Evolutionary conservation across 2,329 filamentous ascomycete species (phyloP), one percentile per base, ranked within the genome.

Genomic region (Trichophyton benhamiae): DNA sequence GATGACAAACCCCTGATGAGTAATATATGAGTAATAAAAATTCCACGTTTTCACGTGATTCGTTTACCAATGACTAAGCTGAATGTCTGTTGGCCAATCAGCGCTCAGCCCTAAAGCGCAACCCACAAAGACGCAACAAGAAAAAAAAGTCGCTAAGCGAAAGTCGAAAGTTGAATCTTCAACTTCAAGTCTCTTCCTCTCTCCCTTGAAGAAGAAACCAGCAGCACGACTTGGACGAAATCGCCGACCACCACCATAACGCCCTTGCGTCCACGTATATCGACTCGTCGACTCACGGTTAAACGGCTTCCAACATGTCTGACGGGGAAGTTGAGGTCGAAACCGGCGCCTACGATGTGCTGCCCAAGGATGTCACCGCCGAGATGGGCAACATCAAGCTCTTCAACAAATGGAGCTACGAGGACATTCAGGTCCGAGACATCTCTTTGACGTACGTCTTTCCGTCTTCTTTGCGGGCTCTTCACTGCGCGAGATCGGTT

Each of bases 351-450:
- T 88, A 85, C 81, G 80, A 84, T 76, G 85, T 91, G 77, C 88
- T 96, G 71, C 91, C 92, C 80, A 96, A 95, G 87, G 91, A 96
- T 70, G 87, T 95, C 76, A 82, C 85, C 74, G 83, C 86, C 74
- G 89, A 95, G 82, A 86, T 94, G 80, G 91, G 91, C 80, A 87
- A 83, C 81, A 84, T 94, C 79, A 95, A 95, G 87, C 85, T 96
- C 74, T 95, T 96, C 86, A 95, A 94, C 87, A 95, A 95, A 82
- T 96, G 91, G 86, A 87, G 81, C 81, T 99, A 97, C 82, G 94
- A 94, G 78, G 89, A 97, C 87, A 92, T 99, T 76, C 94, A 99
- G 85, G 94, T 99, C 81, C 87, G 92, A 80, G 94, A 99, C 79
- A 97, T 99, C 82, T 99, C 94, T 75, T 85, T 99, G 83, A 97